Base-by-base conservation (phyloP, 176 grass and related monocot genomes). In the Ampelocalamus luodianensis region DNA sequence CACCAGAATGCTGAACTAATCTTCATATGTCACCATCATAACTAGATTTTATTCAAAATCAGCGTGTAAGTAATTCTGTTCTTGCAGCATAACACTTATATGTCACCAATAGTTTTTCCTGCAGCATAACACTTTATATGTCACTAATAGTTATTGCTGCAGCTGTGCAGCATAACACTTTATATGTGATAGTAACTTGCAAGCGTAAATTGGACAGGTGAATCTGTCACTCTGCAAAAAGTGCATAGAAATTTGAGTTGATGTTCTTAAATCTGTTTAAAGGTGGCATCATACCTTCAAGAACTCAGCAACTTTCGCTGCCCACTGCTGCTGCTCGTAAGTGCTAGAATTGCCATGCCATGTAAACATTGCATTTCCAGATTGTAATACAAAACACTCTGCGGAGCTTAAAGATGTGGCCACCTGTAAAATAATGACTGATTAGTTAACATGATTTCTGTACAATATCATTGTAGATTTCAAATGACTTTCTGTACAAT, bases 281-380 rank as follows among this genome's bases (percentile, higher is more conserved):
- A 80, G 36, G 65, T 39, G 20, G 13, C 2, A 40, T 59, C 11
- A 22, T 88, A 95, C 95, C 95, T 98, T 98, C 40, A 98, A 74
- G 86, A 95, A 95, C 51, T 98, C 93, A 42, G 95, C 91, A 79
- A 95, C 87, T 87, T 95, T 88, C 24, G 82, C 79, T 80, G 87
- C 93, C 95, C 95, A 95, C 76, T 95, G 91, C 26, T 98, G 93
- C 79, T 95, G 93, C 86, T 98, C 96, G 39, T 90, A 80, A 61
- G 93, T 89, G 70, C 91, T 98, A 65, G 87, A 92, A 92, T 90
- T 95, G 16, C 96, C 96, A 90, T 93, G 77, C 96, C 96, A 98
- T 38, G 87, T 87, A 89, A 93, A 98, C 82, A 98, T 80, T 62
- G 91, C 39, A 79, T 92, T 98, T 78, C 96, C 96, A 90, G 93